phyloP scores from a whole-genome alignment of 2,329 filamentous ascomycete genomes.

The Xylogone sp. region DNA sequence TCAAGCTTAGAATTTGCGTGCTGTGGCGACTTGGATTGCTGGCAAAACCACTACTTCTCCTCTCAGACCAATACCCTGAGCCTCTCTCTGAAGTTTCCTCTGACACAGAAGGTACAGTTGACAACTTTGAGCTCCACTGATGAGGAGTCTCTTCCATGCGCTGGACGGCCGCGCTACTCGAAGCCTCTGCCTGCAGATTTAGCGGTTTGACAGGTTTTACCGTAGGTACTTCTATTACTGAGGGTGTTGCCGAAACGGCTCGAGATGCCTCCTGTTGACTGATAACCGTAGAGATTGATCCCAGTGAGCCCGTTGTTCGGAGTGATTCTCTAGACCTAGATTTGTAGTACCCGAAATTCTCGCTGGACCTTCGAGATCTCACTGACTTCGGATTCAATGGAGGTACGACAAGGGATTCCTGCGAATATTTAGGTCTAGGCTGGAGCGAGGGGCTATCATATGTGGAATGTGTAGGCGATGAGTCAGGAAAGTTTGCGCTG shows the following conservation, averaged over 20 bases:
- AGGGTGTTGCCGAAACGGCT: constrained; percentile 23
- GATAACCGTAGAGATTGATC: constrained; percentile 52
- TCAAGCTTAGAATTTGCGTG: constrained; percentile 54
- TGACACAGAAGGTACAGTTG: constrained; percentile 60
- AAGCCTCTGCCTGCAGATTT: constrained; percentile 30
- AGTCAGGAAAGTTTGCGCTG: constrained; percentile 47
- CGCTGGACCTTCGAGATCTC: constrained; percentile 39
- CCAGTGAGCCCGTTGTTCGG: constrained; percentile 45
- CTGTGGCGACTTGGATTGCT: constrained; percentile 47
- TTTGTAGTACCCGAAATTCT: constrained; percentile 46
- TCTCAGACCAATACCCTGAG: constrained; percentile 42
- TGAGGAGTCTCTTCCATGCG: constrained; percentile 48
- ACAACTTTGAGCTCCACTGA: constrained; percentile 62
- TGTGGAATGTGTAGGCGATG: constrained; percentile 32
- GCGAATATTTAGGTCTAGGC: constrained; percentile 45
- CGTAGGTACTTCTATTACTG: constrained; percentile 21
- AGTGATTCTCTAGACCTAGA: constrained; percentile 50
- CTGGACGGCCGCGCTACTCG: constrained; percentile 21
- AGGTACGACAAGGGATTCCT: constrained; percentile 56
- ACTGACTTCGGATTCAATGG: constrained; percentile 46
- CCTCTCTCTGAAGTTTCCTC: constrained; percentile 45
- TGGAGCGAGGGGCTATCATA: constrained; percentile 25
- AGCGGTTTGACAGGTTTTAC: constrained; percentile 13
- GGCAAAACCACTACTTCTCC: constrained; percentile 46
- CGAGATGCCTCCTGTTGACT: constrained; percentile 25